Base-by-base conservation (phyloP, 1,284 basidiomycete species). In the Takashimella tepidaria region DNA sequence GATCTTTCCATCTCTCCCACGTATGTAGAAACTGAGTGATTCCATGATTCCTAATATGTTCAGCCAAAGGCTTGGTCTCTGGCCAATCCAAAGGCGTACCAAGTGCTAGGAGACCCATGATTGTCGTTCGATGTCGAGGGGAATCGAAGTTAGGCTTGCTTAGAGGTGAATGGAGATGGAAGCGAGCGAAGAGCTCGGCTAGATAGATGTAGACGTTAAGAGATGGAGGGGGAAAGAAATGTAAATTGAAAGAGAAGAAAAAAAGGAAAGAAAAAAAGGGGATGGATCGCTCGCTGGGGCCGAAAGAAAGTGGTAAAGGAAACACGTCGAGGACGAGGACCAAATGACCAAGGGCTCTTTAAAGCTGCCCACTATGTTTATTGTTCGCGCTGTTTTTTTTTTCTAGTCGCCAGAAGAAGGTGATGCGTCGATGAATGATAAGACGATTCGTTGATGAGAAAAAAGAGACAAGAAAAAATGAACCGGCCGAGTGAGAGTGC, bases 1-100 rank as follows among this genome's bases (percentile, higher is more conserved):
- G 82, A 70, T 91, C 87, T 80, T 96, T 97, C 73, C 93, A 81
- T 56, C 84, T 83, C 69, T 92, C 83, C 91, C 92, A 99, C 42
- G 87, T 90, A 65, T 92, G 82, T 49, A 99, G 77, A 72, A 99
- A 96, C 77, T 99, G 96, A 20, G 88, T 85, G 69, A 98, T 92
- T 41, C 96, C 96, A 74, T 98, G 93, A 51, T 81, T 77, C 58
- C 93, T 82, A 63, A 98, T 90, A 78, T 98, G 91, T 68, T 92
- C 85, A 12, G 91, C 89, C 67, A 90, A 82, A 57, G 85, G 82
- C 77, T 88, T 89, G 46, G 92, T 87, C 66, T 98, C 87, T 53
- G 87, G 83, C 96, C 96, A 99, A 49, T 83, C 78, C 58, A 98
- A 83, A 23, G 96, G 92, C 3, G 93, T 98, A 57, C 96, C 96